Base-by-base conservation (phyloP, 768 basidiomycete species). In the Russula olivacea region DNA sequence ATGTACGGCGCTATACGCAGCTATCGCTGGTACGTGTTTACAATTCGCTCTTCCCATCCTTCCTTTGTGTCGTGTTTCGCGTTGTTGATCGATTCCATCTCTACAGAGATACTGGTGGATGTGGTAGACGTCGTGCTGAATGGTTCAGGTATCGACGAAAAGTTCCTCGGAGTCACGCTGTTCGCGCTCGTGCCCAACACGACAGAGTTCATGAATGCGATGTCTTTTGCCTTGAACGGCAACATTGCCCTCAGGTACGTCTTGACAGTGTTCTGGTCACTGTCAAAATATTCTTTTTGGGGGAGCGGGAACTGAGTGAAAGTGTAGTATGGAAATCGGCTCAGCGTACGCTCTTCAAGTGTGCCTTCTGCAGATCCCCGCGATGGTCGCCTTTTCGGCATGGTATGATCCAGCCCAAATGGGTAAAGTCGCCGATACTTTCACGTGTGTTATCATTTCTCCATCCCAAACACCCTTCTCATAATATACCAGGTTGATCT, bases 141-240 rank as follows among this genome's bases (percentile, higher is more conserved):
- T 68, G 93, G 86, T 25, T 93, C 93, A 0, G 92, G 92, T 2
- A 92, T 98, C 32, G 91, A 97, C 61, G 97, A 98, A 72, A 99
- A 99, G 72, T 95, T 98, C 80, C 82, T 99, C 34, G 97, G 97
- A 56, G 81, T 99, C 65, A 98, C 94, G 0, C 80, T 99, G 11
- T 98, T 99, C 71, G 97, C 97, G 9, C 83, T 99, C 36, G 95
- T 98, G 0, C 97, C 97, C 4, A 99, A 99, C 72, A 97, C 95
- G 4, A 98, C 97, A 2, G 97, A 99, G 75, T 98, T 99, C 74
- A 97, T 97, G 93, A 98, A 98, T 71, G 97, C 97, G 55, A 94
- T 98, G 64, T 96, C 94, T 3, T 99, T 99, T 72, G 95, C 97
- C 30, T 75, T 99, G 65, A 91, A 97, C 71, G 96, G 89, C 7